Conservation (phyloP, 164 flowering plant genomes). For the Brasenia schreberi region DNA sequence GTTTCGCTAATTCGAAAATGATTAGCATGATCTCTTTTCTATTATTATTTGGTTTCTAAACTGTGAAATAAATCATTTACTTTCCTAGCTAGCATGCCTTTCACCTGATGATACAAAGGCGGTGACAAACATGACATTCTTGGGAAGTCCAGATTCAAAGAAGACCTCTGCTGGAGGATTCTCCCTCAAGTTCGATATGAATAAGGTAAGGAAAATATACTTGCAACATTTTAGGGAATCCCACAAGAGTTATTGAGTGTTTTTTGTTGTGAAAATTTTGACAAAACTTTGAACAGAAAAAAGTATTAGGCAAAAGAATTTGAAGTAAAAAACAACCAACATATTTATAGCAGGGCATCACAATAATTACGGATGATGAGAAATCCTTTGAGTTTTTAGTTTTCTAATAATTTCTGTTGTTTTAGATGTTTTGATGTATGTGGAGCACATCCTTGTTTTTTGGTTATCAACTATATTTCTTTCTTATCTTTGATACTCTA, state of each 20-base stretch:
- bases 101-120: constrained; percentile 74
- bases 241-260: neutral
- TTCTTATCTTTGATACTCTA: neutral
- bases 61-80: neutral
- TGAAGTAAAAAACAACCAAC: neutral
- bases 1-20: neutral
- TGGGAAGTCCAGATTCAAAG: constrained; percentile 50
- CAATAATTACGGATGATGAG: no score
- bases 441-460: neutral
- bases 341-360: neutral
- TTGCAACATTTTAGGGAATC: neutral
- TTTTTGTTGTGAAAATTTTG: neutral
- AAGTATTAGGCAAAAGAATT: neutral
- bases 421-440: neutral
- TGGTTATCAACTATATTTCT: neutral
- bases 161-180: constrained; percentile 53
- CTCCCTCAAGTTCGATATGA: constrained; percentile 78
- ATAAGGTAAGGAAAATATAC: constrained; percentile 38
- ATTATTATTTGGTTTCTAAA: neutral
- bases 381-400: no score
- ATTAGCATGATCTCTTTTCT: neutral
- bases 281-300: neutral
- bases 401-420: no score
- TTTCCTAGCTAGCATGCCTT: constrained; percentile 56
- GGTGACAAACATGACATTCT: constrained; percentile 62